These are phyloP conservation scores for Phaeotremella fagi DNA, from an alignment of 768 basidiomycete genomes.

Conservation along the genomic window DNA sequence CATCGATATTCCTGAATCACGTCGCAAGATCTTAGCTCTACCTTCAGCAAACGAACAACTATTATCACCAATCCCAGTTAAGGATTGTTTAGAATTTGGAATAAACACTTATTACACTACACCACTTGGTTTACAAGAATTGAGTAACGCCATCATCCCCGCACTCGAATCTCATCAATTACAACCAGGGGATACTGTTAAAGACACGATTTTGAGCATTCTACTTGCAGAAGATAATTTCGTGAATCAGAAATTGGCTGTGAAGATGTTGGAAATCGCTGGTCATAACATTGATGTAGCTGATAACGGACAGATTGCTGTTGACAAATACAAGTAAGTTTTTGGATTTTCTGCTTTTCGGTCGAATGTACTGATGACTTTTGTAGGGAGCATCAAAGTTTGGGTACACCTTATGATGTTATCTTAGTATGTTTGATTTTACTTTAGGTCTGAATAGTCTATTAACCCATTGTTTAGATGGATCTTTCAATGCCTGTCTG, in stretches of 20 bases:
- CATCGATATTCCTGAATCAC: constrained; percentile 42
- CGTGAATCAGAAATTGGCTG: constrained; percentile 70
- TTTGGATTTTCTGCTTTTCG: not conserved
- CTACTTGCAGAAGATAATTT: constrained; percentile 94
- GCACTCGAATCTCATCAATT: constrained; percentile 93
- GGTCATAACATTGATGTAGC: constrained; percentile 95
- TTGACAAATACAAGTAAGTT: constrained; percentile 61
- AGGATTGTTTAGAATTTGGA: constrained; percentile 95
- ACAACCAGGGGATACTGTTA: constrained; percentile 76
- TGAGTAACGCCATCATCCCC: constrained; percentile 84
- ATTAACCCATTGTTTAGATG: constrained; percentile 59
- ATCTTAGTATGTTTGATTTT: constrained; percentile 61
- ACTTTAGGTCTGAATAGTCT: not conserved
- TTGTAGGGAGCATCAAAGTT: constrained; percentile 53
- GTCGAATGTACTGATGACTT: constrained; percentile 10
- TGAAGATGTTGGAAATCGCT: constrained; percentile 93
- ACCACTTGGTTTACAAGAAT: constrained; percentile 79
- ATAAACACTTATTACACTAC: constrained; percentile 93
- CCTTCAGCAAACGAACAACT: constrained; percentile 40
- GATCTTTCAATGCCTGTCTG: constrained; percentile 76
- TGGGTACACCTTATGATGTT: constrained; percentile 79
- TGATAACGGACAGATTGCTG: constrained; percentile 89
- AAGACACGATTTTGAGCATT: constrained; percentile 83
- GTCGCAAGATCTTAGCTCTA: constrained; percentile 41
- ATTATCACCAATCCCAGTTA: constrained; percentile 58